A percentile compares a stretch with the other conserved stretches of the same genome.
Evolutionary conservation across 2,329 filamentous ascomycete species (phyloP).

Genomic region (Thielaviopsis punctulata): DNA sequence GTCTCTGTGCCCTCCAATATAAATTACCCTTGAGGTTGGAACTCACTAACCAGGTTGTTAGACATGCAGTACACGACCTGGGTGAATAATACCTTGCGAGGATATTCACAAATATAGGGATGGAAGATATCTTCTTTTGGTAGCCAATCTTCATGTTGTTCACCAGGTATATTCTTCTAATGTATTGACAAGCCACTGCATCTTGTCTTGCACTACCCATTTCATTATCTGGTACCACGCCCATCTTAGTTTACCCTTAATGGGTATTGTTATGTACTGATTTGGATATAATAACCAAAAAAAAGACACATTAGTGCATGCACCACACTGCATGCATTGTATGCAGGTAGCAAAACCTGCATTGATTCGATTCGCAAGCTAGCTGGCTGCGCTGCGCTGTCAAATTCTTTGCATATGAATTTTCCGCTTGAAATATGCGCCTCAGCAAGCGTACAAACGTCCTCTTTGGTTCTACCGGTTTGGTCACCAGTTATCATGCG

Average conservation of each 20-base stretch:
- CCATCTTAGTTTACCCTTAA: background rate
- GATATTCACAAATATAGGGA: no score
- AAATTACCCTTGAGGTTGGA: no score
- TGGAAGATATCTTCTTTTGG: no score
- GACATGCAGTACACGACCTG: no score
- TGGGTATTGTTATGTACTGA: background rate
- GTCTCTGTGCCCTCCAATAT: background rate
- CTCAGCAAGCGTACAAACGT: background rate
- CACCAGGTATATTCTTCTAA: no score
- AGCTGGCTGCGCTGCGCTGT: background rate
- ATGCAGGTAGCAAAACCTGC: background rate
- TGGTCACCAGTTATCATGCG: background rate
- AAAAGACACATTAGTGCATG: background rate
- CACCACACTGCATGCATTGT: background rate
- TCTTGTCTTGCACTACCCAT: background rate
- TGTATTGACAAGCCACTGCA: no score
- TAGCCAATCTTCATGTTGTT: no score
- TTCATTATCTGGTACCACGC: background rate
- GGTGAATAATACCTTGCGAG: no score
- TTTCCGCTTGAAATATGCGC: background rate
- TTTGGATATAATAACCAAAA: no score
- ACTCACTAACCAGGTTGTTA: no score
- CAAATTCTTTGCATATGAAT: background rate
- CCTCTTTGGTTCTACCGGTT: background rate
- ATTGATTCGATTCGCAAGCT: no score